Percentiles rank a stretch among this genome's conserved stretches.
phyloP scores from a whole-genome alignment of 1,284 basidiomycete genomes.

The Cryptococcus sp. region DNA sequence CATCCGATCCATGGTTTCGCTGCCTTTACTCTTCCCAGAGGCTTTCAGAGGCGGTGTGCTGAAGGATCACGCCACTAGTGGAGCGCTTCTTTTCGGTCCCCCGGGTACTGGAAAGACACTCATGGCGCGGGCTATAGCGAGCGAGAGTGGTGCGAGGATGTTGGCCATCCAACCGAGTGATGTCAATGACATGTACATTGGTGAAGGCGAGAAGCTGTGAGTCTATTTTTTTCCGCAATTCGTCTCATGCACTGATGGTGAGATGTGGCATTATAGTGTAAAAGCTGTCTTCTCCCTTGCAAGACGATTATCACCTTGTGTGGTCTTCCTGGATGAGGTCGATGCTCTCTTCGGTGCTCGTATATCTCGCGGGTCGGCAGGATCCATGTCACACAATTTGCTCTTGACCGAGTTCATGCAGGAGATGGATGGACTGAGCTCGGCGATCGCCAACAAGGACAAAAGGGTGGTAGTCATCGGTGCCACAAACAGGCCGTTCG shows the following conservation, averaged over 20 bases:
- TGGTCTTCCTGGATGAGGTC: conserved; percentile 94
- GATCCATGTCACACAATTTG: conserved; percentile 69
- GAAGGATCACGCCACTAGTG: conserved; percentile 84
- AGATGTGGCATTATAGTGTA: conserved; percentile 53
- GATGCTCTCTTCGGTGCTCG: conserved; percentile 91
- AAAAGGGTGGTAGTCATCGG: conserved; percentile 89
- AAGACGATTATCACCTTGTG: conserved; percentile 82
- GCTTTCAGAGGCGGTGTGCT: conserved; percentile 90
- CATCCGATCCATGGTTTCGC: conserved; percentile 83
- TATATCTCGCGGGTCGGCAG: conserved; percentile 75
- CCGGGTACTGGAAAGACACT: conserved; percentile 88
- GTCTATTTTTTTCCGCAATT: conserved; percentile 9
- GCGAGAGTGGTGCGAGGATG: conserved; percentile 88
- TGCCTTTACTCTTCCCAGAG: conserved; percentile 84
- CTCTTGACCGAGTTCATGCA: conserved; percentile 84
- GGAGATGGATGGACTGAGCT: conserved; percentile 90
- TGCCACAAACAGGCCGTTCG: conserved; percentile 75
- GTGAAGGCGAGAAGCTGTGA: conserved; percentile 87
- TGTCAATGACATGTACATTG: conserved; percentile 67
- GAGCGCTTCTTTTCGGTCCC: conserved; percentile 85
- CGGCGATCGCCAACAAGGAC: conserved; percentile 65
- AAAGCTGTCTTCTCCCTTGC: conserved; percentile 88
- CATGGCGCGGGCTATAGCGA: conserved; percentile 84
- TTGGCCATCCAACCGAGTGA: conserved; percentile 64
- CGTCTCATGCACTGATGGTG: background rate